A percentile compares a stretch with the other conserved stretches of the same genome.
These are phyloP conservation scores for Kandelia obovata DNA, from an alignment of 345 rosid genomes.

Conservation along the genomic window DNA sequence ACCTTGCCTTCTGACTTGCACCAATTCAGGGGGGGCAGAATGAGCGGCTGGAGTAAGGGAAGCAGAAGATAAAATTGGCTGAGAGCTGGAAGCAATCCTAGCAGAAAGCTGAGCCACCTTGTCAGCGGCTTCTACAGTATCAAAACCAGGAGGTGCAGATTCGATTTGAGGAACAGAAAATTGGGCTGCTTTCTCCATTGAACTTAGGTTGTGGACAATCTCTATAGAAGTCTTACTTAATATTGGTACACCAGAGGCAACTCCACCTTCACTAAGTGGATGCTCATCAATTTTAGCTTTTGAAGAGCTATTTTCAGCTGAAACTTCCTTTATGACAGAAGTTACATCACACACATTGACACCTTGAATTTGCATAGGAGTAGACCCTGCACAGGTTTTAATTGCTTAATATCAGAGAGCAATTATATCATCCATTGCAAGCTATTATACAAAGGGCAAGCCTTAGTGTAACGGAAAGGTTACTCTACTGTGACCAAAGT, in stretches of 20 bases:
- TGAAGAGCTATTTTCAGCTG: constrained; percentile 12
- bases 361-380: constrained; percentile 16
- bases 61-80: constrained; percentile 22
- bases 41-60: constrained; percentile 21
- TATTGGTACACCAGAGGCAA: neutral
- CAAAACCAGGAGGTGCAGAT: constrained; percentile 10
- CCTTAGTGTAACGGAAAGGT: too few relatives aligned
- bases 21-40: constrained; percentile 22
- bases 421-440: neutral
- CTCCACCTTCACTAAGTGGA: constrained; percentile 9
- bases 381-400: constrained; percentile 14
- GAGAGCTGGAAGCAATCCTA: constrained; percentile 20
- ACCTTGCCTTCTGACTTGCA: constrained; percentile 39
- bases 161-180: constrained; percentile 6
- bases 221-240: neutral
- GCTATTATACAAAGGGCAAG: too few relatives aligned
- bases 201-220: constrained; percentile 10
- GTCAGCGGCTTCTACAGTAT: constrained; percentile 8
- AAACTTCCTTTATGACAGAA: constrained; percentile 16
- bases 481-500: too few relatives aligned
- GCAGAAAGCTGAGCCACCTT: constrained; percentile 7
- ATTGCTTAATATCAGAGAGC: constrained; percentile 9
- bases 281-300: constrained; percentile 9
- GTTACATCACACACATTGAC: constrained; percentile 9
- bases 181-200: constrained; percentile 1